phyloP scores from a whole-genome alignment of 352 stramenopile species.

The Thalassiosira mediterranea region DNA sequence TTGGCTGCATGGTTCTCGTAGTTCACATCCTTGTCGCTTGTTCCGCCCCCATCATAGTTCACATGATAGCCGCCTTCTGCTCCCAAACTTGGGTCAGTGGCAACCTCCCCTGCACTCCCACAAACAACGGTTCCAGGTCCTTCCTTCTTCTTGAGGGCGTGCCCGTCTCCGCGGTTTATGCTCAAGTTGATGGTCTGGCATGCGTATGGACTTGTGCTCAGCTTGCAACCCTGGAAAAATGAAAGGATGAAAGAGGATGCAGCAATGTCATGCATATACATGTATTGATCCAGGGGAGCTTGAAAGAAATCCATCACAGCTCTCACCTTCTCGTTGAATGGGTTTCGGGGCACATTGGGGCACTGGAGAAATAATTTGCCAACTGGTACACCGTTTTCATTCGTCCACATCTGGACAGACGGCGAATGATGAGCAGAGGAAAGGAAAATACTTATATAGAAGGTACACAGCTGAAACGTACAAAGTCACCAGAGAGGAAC shows the following conservation, averaged over 20 bases:
- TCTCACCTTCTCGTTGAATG: slow-evolving; percentile 32
- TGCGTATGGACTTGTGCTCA: background rate
- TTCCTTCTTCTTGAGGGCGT: background rate
- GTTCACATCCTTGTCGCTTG: background rate
- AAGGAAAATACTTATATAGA: background rate
- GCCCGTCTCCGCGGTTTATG: background rate
- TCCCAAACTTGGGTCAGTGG: slow-evolving; percentile 6
- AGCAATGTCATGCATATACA: background rate
- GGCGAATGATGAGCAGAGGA: background rate
- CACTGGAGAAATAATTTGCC: slow-evolving; percentile 13
- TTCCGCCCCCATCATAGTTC: background rate
- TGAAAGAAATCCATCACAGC: background rate
- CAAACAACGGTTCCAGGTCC: slow-evolving; percentile 28
- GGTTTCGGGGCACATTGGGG: slow-evolving; percentile 25
- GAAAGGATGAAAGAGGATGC: background rate
- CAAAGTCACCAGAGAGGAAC: background rate
- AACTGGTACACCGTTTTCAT: too few relatives aligned
- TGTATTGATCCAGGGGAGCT: slow-evolving; percentile 3
- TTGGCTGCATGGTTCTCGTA: background rate
- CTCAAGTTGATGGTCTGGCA: background rate
- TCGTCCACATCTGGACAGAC: too few relatives aligned
- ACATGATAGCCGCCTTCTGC: background rate
- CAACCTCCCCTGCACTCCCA: slow-evolving; percentile 44
- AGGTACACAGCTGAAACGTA: background rate
- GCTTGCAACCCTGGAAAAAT: background rate